phyloP scores from a whole-genome alignment of 371 early-diverging fungal species.

The Lichtheimia hyalospora region DNA sequence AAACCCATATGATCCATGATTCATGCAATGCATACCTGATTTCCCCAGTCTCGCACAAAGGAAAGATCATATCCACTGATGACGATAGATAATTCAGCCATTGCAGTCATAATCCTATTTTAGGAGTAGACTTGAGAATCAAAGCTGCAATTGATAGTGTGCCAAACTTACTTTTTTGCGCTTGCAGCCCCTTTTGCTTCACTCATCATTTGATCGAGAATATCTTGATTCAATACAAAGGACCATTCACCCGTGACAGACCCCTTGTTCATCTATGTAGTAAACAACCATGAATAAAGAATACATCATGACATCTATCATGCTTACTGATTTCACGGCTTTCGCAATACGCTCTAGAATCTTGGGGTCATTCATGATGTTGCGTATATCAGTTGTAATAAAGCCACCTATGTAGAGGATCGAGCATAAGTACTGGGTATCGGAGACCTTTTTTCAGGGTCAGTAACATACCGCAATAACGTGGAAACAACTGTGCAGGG shows the following conservation, averaged over 20 bases:
- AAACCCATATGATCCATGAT: neutral
- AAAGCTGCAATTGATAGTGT: neutral
- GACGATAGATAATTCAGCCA: neutral
- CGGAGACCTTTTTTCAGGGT: neutral
- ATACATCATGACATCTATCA: neutral
- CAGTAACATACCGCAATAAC: constrained; percentile 3
- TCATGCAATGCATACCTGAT: too few species aligned
- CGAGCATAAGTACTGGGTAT: neutral
- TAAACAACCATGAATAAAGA: neutral
- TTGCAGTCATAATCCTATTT: neutral
- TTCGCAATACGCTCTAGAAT: neutral
- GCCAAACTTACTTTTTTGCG: neutral
- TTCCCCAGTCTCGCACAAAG: too few species aligned
- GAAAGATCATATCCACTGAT: neutral
- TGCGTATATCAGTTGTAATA: constrained; percentile 8
- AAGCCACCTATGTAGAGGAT: constrained; percentile 4
- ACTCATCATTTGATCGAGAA: neutral
- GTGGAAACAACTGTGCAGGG: constrained; percentile 4
- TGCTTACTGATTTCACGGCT: neutral
- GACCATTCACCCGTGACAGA: constrained; percentile 8
- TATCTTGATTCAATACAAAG: constrained; percentile 7
- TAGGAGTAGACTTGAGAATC: neutral
- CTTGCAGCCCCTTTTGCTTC: neutral
- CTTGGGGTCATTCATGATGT: constrained; percentile 6
- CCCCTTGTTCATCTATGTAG: constrained; percentile 7